Base-by-base conservation (phyloP, 352 stramenopile species). In the Aphanomyces astaci region DNA sequence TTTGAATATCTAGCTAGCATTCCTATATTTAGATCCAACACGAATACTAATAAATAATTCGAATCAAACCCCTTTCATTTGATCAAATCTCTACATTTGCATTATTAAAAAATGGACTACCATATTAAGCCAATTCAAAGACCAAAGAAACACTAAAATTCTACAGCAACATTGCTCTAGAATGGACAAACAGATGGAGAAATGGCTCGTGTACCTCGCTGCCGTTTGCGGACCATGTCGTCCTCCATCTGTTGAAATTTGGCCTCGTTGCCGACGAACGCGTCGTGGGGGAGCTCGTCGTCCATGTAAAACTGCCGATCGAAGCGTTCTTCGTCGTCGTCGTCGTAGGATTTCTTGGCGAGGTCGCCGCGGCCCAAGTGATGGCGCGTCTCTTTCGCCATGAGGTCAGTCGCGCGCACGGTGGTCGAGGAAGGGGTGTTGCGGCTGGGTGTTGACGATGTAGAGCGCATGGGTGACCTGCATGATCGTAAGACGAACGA, bases 241-340 rank as follows among this genome's bases (percentile, higher is more conserved):
- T 90, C 75, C 72, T 98, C 96, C 54, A 97, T 71, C 28, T 90
- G 88, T 19, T 82, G 74, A 54, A 98, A 98, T 71, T 97, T 97
- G 24, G 86, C 76, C 28, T 83, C 79, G 71, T 91, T 95, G 31
- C 95, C 97, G 9, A 98, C 55, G 64, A 98, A 98, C 25, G 82
- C 80, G 25, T 71, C 52, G 31, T 90, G 78, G 5, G 77, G 72
- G 68, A 87, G 80, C 57, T 98, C 90, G 67, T 98, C 92, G 30
- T 89, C 83, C n/a, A 98, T 76, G 70, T 98, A 98, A 67, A 98
- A 98, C 66, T 97, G 79, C 25, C 92, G 80, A 77, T 98, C 93
- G 65, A 98, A 98, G 27, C 96, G 82, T 67, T 97, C 88, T 63
- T 98, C 90, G 2, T 79, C 82, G 17, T 80, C 67, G 45, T 92